Evolutionary conservation across 139 green algal species (phyloP).

Genomic region (Zygnema circumcarinatum): DNA sequence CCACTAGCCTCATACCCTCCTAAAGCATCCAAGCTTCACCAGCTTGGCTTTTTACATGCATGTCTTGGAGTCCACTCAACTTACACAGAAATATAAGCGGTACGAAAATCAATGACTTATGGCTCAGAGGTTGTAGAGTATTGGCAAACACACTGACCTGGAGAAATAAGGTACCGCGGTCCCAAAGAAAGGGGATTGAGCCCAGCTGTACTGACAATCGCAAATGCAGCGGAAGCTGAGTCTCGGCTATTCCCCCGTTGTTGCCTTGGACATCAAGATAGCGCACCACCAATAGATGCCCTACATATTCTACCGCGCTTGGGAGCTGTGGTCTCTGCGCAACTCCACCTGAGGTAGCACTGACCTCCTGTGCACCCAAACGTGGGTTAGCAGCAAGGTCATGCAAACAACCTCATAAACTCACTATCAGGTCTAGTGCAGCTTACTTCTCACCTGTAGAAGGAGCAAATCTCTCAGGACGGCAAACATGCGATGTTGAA

Average conservation of each 20-base stretch:
- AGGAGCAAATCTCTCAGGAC: neutral
- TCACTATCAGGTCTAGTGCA: no score
- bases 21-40: no score
- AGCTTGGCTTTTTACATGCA: no score
- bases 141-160: no score
- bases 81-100: no score
- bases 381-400: no score
- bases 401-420: no score
- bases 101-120: no score
- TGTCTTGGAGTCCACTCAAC: no score
- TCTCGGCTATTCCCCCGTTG: neutral
- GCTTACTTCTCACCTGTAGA: neutral
- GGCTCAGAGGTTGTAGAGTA: no score
- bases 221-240: neutral
- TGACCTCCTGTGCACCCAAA: neutral
- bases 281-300: neutral
- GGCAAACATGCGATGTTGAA: neutral
- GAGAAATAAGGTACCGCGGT: neutral
- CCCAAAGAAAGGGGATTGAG: conserved; percentile 27
- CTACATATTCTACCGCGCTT: neutral
- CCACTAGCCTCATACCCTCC: no score
- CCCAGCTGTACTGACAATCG: conserved; percentile 8
- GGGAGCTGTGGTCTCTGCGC: neutral
- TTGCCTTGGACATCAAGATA: neutral
- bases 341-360: neutral